These are phyloP conservation scores for Nakazawaea populi DNA, from an alignment of 805 yeast genomes.

Conservation along the genomic window DNA sequence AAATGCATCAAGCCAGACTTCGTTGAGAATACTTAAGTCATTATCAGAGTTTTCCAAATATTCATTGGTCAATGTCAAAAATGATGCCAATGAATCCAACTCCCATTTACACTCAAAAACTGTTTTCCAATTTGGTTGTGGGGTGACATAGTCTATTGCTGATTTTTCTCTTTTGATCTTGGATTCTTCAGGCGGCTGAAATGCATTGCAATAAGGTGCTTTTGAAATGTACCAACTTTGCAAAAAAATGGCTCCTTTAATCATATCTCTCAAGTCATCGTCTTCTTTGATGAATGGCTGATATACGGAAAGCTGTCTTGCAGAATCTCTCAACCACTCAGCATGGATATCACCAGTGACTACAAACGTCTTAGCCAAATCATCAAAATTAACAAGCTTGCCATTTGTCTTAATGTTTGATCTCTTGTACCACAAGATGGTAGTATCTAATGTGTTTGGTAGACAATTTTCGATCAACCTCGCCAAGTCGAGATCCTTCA, in stretches of 20 bases:
- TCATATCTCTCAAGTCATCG: slow-evolving; percentile 37
- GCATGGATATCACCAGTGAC: slow-evolving; percentile 94
- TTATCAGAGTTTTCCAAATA: slow-evolving; percentile 55
- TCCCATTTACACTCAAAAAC: slow-evolving; percentile 92
- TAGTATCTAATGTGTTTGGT: slow-evolving; percentile 87
- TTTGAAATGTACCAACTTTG: slow-evolving; percentile 59
- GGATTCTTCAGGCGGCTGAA: slow-evolving; percentile 70
- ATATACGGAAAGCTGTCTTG: slow-evolving; percentile 76
- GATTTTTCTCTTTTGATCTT: slow-evolving; percentile 43
- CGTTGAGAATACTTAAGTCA: slow-evolving; percentile 36
- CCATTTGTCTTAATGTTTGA: slow-evolving; percentile 13
- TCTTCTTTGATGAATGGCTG: slow-evolving; percentile 56
- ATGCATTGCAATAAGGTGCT: slow-evolving; percentile 86
- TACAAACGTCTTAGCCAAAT: slow-evolving; percentile 58
- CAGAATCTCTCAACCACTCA: slow-evolving; percentile 87
- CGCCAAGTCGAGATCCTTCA: slow-evolving; percentile 61
- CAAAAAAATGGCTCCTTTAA: slow-evolving; percentile 75
- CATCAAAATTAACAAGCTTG: slow-evolving; percentile 7
- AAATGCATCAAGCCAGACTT: slow-evolving; percentile 55
- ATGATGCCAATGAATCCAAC: slow-evolving; percentile 79
- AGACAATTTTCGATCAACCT: slow-evolving; percentile 74
- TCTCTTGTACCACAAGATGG: slow-evolving; percentile 63
- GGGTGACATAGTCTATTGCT: slow-evolving; percentile 59
- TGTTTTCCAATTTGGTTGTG: slow-evolving; percentile 60
- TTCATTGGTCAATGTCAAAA: slow-evolving; percentile 67